phyloP scores from a whole-genome alignment of 768 basidiomycete species.

The Termitomyces sp. region DNA sequence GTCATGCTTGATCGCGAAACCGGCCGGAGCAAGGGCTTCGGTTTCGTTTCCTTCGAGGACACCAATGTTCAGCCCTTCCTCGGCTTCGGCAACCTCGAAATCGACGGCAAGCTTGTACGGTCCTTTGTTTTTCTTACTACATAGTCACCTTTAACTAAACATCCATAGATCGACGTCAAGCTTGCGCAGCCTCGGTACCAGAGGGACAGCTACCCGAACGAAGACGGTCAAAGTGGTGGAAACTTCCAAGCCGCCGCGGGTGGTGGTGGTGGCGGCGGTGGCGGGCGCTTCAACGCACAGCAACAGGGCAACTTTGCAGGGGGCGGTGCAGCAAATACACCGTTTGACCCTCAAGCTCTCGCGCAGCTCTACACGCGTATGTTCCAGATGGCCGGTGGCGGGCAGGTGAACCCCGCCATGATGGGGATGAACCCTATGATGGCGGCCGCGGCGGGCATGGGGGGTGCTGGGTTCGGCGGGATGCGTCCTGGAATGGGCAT shows the following conservation, averaged over 20 bases:
- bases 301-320: slow-evolving; percentile 39
- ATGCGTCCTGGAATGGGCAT: slow-evolving; percentile 32
- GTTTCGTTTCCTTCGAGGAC: slow-evolving; percentile 94
- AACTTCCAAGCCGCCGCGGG: slow-evolving; percentile 20
- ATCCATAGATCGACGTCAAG: slow-evolving; percentile 88
- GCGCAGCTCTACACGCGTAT: slow-evolving; percentile 93
- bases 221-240: slow-evolving; percentile 35
- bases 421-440: slow-evolving; percentile 40
- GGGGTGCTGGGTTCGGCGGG: slow-evolving; percentile 6
- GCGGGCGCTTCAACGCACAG: slow-evolving; percentile 19
- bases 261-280: background rate
- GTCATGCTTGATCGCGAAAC: slow-evolving; percentile 99
- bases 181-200: slow-evolving; percentile 89
- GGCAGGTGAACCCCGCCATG: slow-evolving; percentile 56
- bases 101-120: slow-evolving; percentile 88
- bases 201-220: slow-evolving; percentile 56
- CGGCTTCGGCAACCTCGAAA: slow-evolving; percentile 82
- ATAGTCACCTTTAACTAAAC: background rate
- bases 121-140: background rate
- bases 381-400: slow-evolving; percentile 77
- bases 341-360: slow-evolving; percentile 91
- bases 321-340: slow-evolving; percentile 39
- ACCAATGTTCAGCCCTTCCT: slow-evolving; percentile 89
- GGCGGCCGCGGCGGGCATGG: slow-evolving; percentile 9
- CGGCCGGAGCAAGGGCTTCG: slow-evolving; percentile 93